phyloP scores from a whole-genome alignment of 306 rosid species.

The Hippophae tibetana region DNA sequence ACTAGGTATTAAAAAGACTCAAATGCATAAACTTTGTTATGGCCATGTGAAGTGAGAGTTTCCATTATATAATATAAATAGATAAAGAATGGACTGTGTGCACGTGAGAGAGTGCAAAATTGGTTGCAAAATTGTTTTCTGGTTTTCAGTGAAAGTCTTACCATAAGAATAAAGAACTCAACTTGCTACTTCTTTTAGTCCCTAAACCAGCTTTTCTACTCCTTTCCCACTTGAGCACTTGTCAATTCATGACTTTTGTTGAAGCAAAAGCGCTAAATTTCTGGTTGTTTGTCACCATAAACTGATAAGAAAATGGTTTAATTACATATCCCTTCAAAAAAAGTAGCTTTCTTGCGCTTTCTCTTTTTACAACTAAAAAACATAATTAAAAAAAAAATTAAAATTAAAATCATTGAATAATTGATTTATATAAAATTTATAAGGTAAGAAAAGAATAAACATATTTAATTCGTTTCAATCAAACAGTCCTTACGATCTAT shows the following conservation, averaged over 20 bases:
- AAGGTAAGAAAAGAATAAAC: slow-evolving; percentile 21
- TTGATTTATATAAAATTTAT: too few species aligned
- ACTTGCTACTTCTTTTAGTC: slow-evolving; percentile 40
- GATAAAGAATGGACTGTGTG: slow-evolving; percentile 29
- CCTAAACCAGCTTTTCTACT: slow-evolving; percentile 26
- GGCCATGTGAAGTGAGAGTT: slow-evolving; percentile 28
- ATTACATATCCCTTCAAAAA: too few species aligned
- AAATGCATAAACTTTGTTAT: slow-evolving; percentile 22
- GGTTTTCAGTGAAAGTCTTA: slow-evolving; percentile 64
- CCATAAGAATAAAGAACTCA: slow-evolving; percentile 34
- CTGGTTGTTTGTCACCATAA: slow-evolving; percentile 58
- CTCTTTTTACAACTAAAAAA: too few species aligned
- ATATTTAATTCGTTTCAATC: slow-evolving; percentile 22
- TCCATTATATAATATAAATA: slow-evolving; percentile 15
- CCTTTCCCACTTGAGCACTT: slow-evolving; percentile 20
- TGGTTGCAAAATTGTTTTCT: slow-evolving; percentile 41
- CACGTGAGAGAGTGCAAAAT: slow-evolving; percentile 42
- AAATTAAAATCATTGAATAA: too few species aligned
- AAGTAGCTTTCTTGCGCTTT: too few species aligned
- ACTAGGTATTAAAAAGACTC: slow-evolving; percentile 11
- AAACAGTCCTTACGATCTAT: slow-evolving; percentile 15
- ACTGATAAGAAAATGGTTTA: background rate
- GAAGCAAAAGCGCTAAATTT: slow-evolving; percentile 61
- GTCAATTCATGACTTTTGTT: slow-evolving; percentile 16
- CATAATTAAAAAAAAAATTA: background rate